Evolutionary conservation across 345 rosid genomes (phyloP).

Genomic region (Eutrema japonicum): DNA sequence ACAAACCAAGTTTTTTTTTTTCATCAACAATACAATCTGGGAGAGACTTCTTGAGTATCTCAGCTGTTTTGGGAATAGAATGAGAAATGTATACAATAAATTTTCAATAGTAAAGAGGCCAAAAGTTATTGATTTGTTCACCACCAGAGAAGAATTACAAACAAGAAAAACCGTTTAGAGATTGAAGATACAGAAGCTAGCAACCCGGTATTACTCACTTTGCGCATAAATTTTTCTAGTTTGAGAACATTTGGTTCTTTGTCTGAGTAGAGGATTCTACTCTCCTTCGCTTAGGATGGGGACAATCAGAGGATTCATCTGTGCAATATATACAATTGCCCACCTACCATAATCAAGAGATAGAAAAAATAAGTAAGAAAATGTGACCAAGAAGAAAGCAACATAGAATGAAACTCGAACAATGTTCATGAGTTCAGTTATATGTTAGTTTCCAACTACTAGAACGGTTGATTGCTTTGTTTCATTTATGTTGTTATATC

Average conservation of each 20-base stretch:
- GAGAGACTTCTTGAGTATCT: slow-evolving; percentile 25
- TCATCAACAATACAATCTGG: slow-evolving; percentile 41
- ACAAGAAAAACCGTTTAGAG: slow-evolving; percentile 43
- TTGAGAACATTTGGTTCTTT: slow-evolving; percentile 29
- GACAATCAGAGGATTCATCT: slow-evolving; percentile 97
- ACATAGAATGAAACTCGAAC: slow-evolving; percentile 10
- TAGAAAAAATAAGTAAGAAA: slow-evolving; percentile 4
- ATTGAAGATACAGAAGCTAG: slow-evolving; percentile 40
- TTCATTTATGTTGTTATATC: neutral
- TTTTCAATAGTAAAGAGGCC: slow-evolving; percentile 27
- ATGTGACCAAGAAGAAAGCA: neutral
- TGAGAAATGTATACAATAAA: slow-evolving; percentile 28
- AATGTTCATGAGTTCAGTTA: neutral
- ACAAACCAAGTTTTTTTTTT: slow-evolving; percentile 30
- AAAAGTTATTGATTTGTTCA: slow-evolving; percentile 27
- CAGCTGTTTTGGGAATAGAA: slow-evolving; percentile 33
- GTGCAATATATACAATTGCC: slow-evolving; percentile 98
- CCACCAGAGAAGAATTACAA: slow-evolving; percentile 39
- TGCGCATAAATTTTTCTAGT: slow-evolving; percentile 37
- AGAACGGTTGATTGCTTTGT: neutral
- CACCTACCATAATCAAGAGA: slow-evolving; percentile 59
- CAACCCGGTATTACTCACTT: slow-evolving; percentile 27
- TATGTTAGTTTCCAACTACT: neutral
- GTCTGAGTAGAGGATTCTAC: slow-evolving; percentile 49
- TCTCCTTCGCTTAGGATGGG: slow-evolving; percentile 84